These are phyloP conservation scores for Cladosporium oxysporum DNA, from an alignment of 2,329 filamentous ascomycete genomes.

Conservation along the genomic window DNA sequence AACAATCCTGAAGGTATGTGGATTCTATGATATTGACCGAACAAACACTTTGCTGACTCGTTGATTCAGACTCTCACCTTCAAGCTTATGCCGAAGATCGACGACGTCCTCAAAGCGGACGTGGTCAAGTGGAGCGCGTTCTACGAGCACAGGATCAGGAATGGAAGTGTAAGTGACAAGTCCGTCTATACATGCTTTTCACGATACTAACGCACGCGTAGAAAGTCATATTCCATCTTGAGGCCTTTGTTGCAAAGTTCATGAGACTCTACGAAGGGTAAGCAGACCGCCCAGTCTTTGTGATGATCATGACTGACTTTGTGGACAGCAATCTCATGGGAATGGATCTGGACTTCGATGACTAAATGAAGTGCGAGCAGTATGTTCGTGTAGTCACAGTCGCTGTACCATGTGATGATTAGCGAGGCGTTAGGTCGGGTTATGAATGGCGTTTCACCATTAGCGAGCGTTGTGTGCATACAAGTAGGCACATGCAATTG, in stretches of 20 bases:
- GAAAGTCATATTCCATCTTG: slow-evolving; percentile 97
- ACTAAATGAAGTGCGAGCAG: slow-evolving; percentile 26
- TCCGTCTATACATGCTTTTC: too few relatives aligned
- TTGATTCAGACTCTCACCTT: slow-evolving; percentile 74
- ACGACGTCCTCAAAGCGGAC: slow-evolving; percentile 86
- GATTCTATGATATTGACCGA: not conserved
- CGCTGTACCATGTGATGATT: slow-evolving; percentile 18
- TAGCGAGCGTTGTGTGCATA: not conserved
- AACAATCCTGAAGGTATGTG: slow-evolving; percentile 74
- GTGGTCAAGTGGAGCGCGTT: slow-evolving; percentile 96
- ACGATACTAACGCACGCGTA: slow-evolving; percentile 26
- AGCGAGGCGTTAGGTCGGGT: slow-evolving; percentile 32
- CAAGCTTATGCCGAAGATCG: slow-evolving; percentile 83
- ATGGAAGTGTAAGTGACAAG: slow-evolving; percentile 61
- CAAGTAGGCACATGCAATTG: not conserved
- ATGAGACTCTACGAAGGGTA: slow-evolving; percentile 96
- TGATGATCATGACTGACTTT: not conserved
- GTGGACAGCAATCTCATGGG: slow-evolving; percentile 65
- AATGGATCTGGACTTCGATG: slow-evolving; percentile 64
- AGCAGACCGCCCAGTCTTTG: slow-evolving; percentile 22
- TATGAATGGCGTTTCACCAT: not conserved
- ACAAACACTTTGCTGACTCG: not conserved
- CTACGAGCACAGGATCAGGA: slow-evolving; percentile 92
- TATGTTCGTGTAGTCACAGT: not conserved
- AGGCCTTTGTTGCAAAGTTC: slow-evolving; percentile 98